A percentile compares a stretch with the other conserved stretches of the same genome.
Conservation (phyloP, 2,329 filamentous ascomycete species). For the Penicillium sp. region DNA sequence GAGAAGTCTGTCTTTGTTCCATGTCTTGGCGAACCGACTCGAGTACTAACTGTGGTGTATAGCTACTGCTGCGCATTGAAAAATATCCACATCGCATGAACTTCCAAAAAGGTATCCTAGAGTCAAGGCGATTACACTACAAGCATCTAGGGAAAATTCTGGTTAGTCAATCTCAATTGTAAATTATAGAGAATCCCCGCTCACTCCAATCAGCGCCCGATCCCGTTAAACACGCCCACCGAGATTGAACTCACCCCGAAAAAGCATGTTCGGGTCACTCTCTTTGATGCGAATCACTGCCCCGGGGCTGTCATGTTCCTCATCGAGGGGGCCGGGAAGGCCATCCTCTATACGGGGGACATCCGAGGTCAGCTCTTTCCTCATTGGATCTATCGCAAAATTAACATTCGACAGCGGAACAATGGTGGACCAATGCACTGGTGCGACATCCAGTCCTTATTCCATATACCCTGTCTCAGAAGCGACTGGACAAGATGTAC, state of each 20-base stretch:
- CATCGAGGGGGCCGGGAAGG: conserved; percentile 70
- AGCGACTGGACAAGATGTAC: conserved; percentile 76
- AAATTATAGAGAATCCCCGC: background rate
- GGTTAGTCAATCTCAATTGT: conserved; percentile 35
- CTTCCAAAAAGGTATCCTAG: conserved; percentile 73
- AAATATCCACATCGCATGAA: conserved; percentile 79
- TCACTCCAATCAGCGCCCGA: conserved; percentile 59
- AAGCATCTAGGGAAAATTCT: conserved; percentile 71
- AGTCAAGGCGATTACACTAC: conserved; percentile 73
- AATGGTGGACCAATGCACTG: conserved; percentile 79
- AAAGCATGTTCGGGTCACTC: conserved; percentile 71
- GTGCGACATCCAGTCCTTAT: conserved; percentile 70
- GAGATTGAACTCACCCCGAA: conserved; percentile 70
- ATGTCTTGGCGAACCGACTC: background rate
- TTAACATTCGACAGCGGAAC: conserved; percentile 56
- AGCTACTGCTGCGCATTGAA: conserved; percentile 75
- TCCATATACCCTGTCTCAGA: conserved; percentile 68
- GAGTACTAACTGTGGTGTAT: background rate
- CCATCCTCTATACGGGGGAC: conserved; percentile 86
- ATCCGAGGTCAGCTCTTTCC: conserved; percentile 57
- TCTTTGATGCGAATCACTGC: conserved; percentile 92
- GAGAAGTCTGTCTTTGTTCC: conserved; percentile 52
- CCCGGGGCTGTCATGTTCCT: conserved; percentile 90
- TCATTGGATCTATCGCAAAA: conserved; percentile 1
- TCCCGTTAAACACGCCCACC: conserved; percentile 80